Conservation (phyloP, 75 land plant genomes). For the Gnetum montanum region DNA sequence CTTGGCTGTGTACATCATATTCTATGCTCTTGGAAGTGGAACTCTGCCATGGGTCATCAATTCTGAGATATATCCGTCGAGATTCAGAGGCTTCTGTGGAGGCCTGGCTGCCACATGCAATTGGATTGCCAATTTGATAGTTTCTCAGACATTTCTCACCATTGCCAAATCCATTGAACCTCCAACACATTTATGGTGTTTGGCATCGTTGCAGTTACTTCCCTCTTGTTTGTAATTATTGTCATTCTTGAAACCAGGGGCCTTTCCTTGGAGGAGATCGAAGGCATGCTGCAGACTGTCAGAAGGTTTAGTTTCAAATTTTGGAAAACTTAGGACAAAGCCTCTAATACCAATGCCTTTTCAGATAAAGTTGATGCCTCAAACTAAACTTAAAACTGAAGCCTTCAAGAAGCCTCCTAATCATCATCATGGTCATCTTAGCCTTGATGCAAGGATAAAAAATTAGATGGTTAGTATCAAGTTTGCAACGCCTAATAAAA, state of each 20-base stretch:
- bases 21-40: slow-evolving; percentile 77
- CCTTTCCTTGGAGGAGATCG: slow-evolving; percentile 70
- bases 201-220: slow-evolving; percentile 32
- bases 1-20: slow-evolving; percentile 53
- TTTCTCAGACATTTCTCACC: slow-evolving; percentile 70
- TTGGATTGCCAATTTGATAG: slow-evolving; percentile 77
- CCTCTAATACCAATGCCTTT: too few relatives aligned
- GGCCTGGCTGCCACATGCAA: slow-evolving; percentile 83
- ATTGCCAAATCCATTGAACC: slow-evolving; percentile 62
- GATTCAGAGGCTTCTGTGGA: slow-evolving; percentile 76
- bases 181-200: slow-evolving; percentile 72
- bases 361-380: too few relatives aligned
- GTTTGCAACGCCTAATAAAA: too few relatives aligned
- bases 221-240: slow-evolving; percentile 39
- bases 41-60: slow-evolving; percentile 91
- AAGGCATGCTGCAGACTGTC: slow-evolving; percentile 64
- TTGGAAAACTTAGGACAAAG: too few relatives aligned
- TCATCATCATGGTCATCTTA: too few relatives aligned
- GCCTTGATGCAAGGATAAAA: too few relatives aligned
- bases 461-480: too few relatives aligned
- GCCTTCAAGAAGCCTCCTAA: too few relatives aligned
- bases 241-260: slow-evolving; percentile 89
- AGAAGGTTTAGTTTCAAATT: slow-evolving; percentile 11
- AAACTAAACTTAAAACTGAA: too few relatives aligned
- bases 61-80: slow-evolving; percentile 88